These are phyloP conservation scores for Darksidea phi DNA, from an alignment of 495 filamentous ascomycete genomes.

Conservation along the genomic window DNA sequence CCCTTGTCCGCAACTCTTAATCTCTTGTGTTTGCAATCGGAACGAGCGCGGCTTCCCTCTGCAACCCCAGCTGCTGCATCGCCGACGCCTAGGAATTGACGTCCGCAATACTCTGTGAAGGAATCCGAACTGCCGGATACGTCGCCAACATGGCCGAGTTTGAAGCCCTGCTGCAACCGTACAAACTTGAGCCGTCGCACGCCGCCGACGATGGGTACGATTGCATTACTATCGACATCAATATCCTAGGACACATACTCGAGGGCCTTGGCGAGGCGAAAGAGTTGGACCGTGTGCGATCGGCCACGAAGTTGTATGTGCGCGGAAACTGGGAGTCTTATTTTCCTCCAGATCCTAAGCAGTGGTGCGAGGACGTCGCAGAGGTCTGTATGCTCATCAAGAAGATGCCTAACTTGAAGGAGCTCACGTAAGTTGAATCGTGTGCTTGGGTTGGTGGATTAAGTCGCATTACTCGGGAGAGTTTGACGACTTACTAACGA, in stretches of 20 bases:
- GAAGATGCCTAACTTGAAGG: conserved; percentile 7
- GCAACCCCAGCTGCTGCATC: no score
- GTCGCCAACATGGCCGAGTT: no score
- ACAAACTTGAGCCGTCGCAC: background rate
- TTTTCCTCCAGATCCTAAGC: background rate
- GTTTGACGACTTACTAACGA: background rate
- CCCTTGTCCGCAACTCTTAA: no score
- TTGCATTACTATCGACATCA: conserved; percentile 13
- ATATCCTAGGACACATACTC: background rate
- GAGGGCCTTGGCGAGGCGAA: background rate
- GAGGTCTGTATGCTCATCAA: conserved; percentile 3
- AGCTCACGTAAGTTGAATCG: conserved; percentile 21
- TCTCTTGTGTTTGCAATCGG: no score
- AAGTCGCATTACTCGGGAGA: background rate
- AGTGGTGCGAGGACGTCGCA: conserved; percentile 15
- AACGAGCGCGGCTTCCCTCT: no score
- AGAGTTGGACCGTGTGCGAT: background rate
- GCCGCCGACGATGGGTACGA: background rate
- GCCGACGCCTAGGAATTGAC: no score
- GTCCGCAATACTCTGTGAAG: no score
- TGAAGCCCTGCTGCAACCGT: no score
- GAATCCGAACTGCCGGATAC: no score
- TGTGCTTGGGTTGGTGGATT: no score
- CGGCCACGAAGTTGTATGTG: conserved; percentile 16
- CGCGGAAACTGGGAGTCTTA: conserved; percentile 8